Evolutionary conservation across 257 asterid genomes (phyloP).

Genomic region (Osmanthus fragrans): DNA sequence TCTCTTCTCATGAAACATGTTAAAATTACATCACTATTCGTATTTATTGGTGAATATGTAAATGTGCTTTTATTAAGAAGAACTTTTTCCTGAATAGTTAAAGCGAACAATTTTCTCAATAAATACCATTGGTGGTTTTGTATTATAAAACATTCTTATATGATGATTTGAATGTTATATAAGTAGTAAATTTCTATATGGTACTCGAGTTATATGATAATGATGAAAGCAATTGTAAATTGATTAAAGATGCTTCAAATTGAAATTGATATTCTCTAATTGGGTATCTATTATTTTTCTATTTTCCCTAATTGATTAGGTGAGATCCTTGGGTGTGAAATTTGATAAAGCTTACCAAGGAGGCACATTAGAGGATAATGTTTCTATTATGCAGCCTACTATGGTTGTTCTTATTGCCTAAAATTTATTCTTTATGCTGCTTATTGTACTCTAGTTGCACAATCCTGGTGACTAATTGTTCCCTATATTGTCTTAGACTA

Average conservation of each 20-base stretch:
- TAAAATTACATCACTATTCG: slow-evolving; percentile 8
- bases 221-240: slow-evolving; percentile 15
- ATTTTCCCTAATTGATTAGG: slow-evolving; percentile 48
- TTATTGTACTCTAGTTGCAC: slow-evolving; percentile 56
- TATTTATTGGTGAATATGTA: background rate
- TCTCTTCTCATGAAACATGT: too few relatives aligned
- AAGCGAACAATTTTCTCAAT: background rate
- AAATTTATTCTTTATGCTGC: slow-evolving; percentile 67
- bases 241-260: slow-evolving; percentile 6
- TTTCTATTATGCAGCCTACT: slow-evolving; percentile 79
- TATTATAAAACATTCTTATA: background rate
- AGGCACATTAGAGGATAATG: slow-evolving; percentile 74
- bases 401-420: slow-evolving; percentile 76
- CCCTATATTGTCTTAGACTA: background rate
- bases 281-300: slow-evolving; percentile 19
- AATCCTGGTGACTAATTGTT: slow-evolving; percentile 58
- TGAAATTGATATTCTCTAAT: slow-evolving; percentile 3
- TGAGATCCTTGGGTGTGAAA: slow-evolving; percentile 84
- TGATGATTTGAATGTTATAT: slow-evolving; percentile 7
- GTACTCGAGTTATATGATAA: background rate
- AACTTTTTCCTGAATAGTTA: background rate
- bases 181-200: background rate
- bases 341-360: slow-evolving; percentile 86
- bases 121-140: background rate
- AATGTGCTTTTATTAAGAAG: background rate